Base-by-base conservation (phyloP, 352 stramenopile species). In the Stramenopiles sp. region DNA sequence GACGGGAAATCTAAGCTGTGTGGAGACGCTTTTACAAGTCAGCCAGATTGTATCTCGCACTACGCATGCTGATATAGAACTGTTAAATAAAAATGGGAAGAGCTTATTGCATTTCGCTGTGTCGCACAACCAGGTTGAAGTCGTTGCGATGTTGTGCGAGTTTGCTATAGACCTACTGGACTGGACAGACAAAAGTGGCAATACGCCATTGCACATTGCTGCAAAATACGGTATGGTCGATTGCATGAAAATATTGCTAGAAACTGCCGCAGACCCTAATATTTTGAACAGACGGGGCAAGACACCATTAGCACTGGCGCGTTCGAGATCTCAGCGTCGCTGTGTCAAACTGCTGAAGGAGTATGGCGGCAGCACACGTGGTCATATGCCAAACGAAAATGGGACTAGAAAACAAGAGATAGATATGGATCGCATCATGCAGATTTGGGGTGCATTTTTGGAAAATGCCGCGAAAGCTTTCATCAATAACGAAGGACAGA, bases 111-210 rank as follows among this genome's bases (percentile, higher is more conserved):
- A 85, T 85, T 32, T 84, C 67, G 80, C 78, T 22, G 55, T 71
- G 22, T 7, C 55, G 7, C 27, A 71, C 55, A 71, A 71, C 4
- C 75, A 82, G 30, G 29, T 14, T 0, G 80, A 82, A 30, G 71
- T 89, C 0, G 83, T 83, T 25, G 30, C 85, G 25, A 82, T 89
- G 7, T 81, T 89, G 30, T 85, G 87, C 67, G 84, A 83, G 22
- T 85, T 82, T 0, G 81, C 81, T 8, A 85, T 87, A 31, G 71
- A 78, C 14, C 4, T 14, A 7, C 31, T 89, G 14, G 84, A 89
- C 27, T 80, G 75, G 67, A 44, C 75, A 32, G 85, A 89, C 80
- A 81, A 75, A 25, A 33, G 27, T 27, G 86, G 85, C 0, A 82
- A 87, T 30, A 84, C 83, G 22, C 30, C 84, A 30, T 44, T 89